Conservation (phyloP, 2,329 filamentous ascomycete genomes). For the Phaeosphaeria sp. region DNA sequence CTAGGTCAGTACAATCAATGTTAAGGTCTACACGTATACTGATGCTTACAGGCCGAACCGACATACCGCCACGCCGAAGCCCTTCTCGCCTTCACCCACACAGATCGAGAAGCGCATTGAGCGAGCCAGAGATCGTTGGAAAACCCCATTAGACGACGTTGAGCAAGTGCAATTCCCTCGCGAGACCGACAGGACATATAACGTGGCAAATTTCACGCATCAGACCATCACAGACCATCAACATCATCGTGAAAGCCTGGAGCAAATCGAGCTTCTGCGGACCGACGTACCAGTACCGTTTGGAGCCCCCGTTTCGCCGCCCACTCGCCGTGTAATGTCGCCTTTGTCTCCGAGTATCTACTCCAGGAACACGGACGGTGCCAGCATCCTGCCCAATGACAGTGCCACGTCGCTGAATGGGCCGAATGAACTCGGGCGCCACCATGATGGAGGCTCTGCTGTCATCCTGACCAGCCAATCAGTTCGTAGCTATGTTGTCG, state of each 20-base stretch:
- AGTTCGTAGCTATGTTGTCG: slow-evolving; percentile 52
- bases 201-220: slow-evolving; percentile 13
- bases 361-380: slow-evolving; percentile 52
- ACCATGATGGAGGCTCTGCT: slow-evolving; percentile 42
- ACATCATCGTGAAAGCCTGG: neutral
- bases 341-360: slow-evolving; percentile 57
- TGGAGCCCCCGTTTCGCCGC: slow-evolving; percentile 13
- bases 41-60: neutral
- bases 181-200: slow-evolving; percentile 32
- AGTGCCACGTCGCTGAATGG: slow-evolving; percentile 39
- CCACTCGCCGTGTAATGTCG: slow-evolving; percentile 19
- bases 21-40: neutral
- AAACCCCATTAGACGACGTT: slow-evolving; percentile 47
- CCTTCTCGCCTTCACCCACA: slow-evolving; percentile 43
- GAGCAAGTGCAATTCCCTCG: slow-evolving; percentile 35
- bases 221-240: neutral
- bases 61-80: neutral
- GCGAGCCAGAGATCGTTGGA: slow-evolving; percentile 52
- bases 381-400: slow-evolving; percentile 44
- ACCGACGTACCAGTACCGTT: slow-evolving; percentile 2
- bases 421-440: slow-evolving; percentile 6
- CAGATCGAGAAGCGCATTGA: slow-evolving; percentile 50
- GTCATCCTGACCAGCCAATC: slow-evolving; percentile 54
- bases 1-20: neutral
- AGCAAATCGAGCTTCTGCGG: neutral